Evolutionary conservation across 148 eudicot genomes (phyloP), one percentile per base, ranked within the genome.

Genomic region (Heliosperma pusillum): DNA sequence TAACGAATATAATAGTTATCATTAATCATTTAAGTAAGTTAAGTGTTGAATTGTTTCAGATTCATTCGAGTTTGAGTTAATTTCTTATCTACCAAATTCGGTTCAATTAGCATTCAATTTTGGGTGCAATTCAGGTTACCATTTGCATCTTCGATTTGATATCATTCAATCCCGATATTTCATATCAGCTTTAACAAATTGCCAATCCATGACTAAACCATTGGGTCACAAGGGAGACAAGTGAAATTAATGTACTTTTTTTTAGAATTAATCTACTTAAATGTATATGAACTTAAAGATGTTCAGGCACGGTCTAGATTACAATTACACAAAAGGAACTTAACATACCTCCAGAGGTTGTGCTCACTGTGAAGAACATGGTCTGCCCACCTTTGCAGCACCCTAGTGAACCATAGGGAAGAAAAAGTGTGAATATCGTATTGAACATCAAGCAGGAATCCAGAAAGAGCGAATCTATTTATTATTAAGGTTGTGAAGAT

Each of bases 341-440:
- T 30, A 36, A n/a, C 71, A 40, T 87, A 94, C 98, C 98, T 92
- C 96, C 99, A 95, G 60, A 92, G 91, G 77, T 95, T 92, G 82
- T 90, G 91, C 76, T 95, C 97, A 30, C 74, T 71, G 53, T 68
- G 85, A 66, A 89, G 92, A 72, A 89, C 87, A 77, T 95, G 96
- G 75, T 85, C 94, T 7, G 96, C 99, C 99, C 99, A 95, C 80
- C 99, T 88, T 80, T 83, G 93, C 90, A 95, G 79, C 69, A 95
- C 99, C 91, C 99, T 95, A 50, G 76, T 33, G 79, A 66, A 82
- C 26, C 30, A 69, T n/a, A 47, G 21, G 60, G 45, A 27, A 13
- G 22, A 84, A 58, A 64, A 47, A 10, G 26, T 22, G 58, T 71
- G 22, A 80, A 53, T 40, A 62, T 30, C n/a, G 21, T 50, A 21